Evolutionary conservation across 306 rosid genomes (phyloP), one percentile per base, ranked within the genome.

Genomic region (Prunus mongolica): DNA sequence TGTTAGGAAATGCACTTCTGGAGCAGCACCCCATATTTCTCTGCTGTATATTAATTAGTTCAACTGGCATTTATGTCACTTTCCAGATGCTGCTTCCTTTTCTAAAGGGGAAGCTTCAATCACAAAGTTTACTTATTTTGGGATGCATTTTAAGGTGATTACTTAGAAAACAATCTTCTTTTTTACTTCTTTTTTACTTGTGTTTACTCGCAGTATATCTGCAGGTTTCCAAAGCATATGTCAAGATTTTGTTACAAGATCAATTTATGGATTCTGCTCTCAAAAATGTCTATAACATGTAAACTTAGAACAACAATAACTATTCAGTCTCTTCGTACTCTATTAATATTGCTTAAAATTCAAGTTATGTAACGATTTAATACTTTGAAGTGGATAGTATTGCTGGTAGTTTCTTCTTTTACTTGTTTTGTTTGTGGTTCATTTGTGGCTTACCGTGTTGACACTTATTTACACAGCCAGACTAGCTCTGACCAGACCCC

Each of bases 401-500:
- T 12, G 14, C 15, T 47, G 52, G 52, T 47, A 47, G 52, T 12
- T 47, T 47, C 5, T 63, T 60, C 15, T 34, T 15, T 6, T 11
- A 18, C 4, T 2, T 6, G 14, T 13, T 60, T 58, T 57, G 22
- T 44, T 60, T 58, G 13, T 32, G 11, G 24, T 65, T 69, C 62
- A 54, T 78, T 67, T 73, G 69, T 70, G 51, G 19, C 57, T 76
- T 46, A 84, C 67, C 38, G 50, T 76, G 50, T 55, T 60, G 51
- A 77, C 62, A 32, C 67, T 76, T 78, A 32, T 50, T 76, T 78
- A 27, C 62, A 20, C 89, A 84, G 97, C 74, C 71, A 72, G 25
- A 74, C 87, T 58, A 77, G 79, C 81, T 77, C 83, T 4, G 84
- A 83, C 24, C 79, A 46, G 45, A 82, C 72, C 69, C 86, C 88